phyloP scores from a whole-genome alignment of 1,284 basidiomycete genomes.

The Tilletiopsis washingtonensis region DNA sequence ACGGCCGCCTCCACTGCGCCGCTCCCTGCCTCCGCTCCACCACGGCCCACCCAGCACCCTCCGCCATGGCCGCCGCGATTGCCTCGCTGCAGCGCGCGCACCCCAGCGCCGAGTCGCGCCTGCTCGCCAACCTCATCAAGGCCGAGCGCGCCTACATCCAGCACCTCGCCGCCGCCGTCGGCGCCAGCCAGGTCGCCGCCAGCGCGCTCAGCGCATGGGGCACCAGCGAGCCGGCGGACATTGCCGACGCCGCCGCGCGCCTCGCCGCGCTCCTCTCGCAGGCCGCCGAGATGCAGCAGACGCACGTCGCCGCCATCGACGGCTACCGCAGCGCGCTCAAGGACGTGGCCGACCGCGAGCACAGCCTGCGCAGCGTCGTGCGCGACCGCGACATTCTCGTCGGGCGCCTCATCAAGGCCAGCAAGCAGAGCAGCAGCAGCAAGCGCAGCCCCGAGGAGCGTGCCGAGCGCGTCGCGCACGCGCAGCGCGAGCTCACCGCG shows the following conservation, averaged over 20 bases:
- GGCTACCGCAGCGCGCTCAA: conserved; percentile 49
- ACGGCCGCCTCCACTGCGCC: too few relatives aligned
- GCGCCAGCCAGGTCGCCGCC: conserved; percentile 33
- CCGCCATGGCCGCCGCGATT: too few relatives aligned
- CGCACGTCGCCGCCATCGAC: conserved; percentile 47
- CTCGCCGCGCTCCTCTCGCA: conserved; percentile 45
- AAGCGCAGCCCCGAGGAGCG: conserved; percentile 32
- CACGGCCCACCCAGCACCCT: too few relatives aligned
- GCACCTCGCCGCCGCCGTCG: conserved; percentile 25
- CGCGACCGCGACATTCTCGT: conserved; percentile 50
- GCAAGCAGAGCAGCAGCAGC: conserved; percentile 36
- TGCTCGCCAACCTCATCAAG: conserved; percentile 49
- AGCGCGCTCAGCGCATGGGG: conserved; percentile 49
- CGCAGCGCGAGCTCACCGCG: conserved; percentile 48
- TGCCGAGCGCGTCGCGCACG: conserved; percentile 44
- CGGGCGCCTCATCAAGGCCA: conserved; percentile 48
- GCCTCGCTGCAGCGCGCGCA: conserved; percentile 18
- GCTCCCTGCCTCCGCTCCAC: too few relatives aligned
- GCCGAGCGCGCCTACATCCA: conserved; percentile 46
- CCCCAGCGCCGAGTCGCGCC: conserved; percentile 42
- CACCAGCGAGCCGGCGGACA: conserved; percentile 46
- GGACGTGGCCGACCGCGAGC: conserved; percentile 49
- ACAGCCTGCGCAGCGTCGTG: conserved; percentile 47
- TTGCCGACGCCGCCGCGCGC: conserved; percentile 42
- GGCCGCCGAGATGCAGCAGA: conserved; percentile 45